phyloP scores from a whole-genome alignment of 2,329 filamentous ascomycete species.

The Neonectria neomacrospora region DNA sequence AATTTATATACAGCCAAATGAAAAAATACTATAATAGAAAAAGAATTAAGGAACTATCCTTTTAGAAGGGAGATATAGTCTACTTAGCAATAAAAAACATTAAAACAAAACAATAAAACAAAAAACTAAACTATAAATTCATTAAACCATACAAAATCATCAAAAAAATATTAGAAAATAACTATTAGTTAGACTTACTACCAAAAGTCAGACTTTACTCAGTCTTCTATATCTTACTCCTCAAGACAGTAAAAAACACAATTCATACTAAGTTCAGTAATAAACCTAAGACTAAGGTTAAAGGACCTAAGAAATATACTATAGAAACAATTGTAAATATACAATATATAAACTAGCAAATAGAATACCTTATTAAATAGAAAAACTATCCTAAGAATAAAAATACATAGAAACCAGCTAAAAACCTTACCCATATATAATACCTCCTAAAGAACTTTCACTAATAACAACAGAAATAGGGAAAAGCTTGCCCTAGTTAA shows the following conservation, averaged over 20 bases:
- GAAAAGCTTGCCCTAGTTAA: background rate
- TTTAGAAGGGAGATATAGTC: conserved; percentile 28
- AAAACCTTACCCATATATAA: background rate
- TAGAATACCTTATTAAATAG: conserved; percentile 31
- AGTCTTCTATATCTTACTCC: conserved; percentile 27
- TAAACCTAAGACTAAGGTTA: conserved; percentile 17
- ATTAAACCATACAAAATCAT: conserved; percentile 32
- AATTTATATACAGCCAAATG: conserved; percentile 20
- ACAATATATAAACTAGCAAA: conserved; percentile 20
- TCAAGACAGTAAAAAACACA: conserved; percentile 26
- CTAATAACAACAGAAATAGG: background rate
- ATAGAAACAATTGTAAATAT: conserved; percentile 28
- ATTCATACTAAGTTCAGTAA: conserved; percentile 19
- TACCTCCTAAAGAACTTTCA: background rate
- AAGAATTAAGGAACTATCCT: conserved; percentile 30
- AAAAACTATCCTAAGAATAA: background rate
- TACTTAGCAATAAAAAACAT: conserved; percentile 33
- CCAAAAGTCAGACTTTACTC: conserved; percentile 21
- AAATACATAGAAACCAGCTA: background rate
- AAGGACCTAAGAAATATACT: conserved; percentile 24
- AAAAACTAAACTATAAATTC: conserved; percentile 38
- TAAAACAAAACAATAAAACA: conserved; percentile 28
- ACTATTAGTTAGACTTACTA: conserved; percentile 33
- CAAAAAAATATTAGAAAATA: conserved; percentile 30
- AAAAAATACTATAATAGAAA: conserved; percentile 28